Evolutionary conservation across 306 rosid species (phyloP), one percentile per base, ranked within the genome.

Genomic region (Datisca glomerata): DNA sequence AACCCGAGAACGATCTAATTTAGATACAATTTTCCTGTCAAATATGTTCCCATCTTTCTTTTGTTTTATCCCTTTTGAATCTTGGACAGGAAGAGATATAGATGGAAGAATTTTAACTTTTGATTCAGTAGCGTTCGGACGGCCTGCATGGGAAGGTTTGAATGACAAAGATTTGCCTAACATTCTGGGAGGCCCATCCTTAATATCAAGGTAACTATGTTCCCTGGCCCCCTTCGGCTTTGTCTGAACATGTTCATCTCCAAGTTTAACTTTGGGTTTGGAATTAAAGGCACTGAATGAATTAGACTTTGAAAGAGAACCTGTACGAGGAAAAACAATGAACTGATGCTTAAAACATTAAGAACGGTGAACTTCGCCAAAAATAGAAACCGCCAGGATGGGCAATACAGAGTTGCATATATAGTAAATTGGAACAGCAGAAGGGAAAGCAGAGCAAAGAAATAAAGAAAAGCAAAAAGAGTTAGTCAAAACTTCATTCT

Each of bases 51-150:
- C 51, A 27, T 82, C 94, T 64, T 76, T 86, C 49, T 57, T 54
- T 57, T 38, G 80, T 65, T 72, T 82, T 24, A 57, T 19, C 57
- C 67, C 82, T 70, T 79, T 87, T 39, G 60, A 36, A 57, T 79
- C 94, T 47, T 63, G 70, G 48, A 50, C 48, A 45, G 49, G 65
- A 48, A 40, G 37, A 62, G 70, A 25, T 27, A 72, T 83, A 0
- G 81, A 22, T 9, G 78, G 41, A 24, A 71, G 66, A 78, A 69
- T 69, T 76, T 76, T 87, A 49, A 74, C 82, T 69, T 82, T 87
- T 49, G 93, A 62, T 31, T 74, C 93, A 39, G 68, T 20, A 36
- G 61, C 59, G 63, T 56, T 67, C 10, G 63, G 40, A 49, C 78
- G 78, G 16, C 87, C 66, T 44, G 60, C 55, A 60, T 44, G 67